Conservation (phyloP, 2,329 filamentous ascomycete genomes). For the Fonsecaea pedrosoi region DNA sequence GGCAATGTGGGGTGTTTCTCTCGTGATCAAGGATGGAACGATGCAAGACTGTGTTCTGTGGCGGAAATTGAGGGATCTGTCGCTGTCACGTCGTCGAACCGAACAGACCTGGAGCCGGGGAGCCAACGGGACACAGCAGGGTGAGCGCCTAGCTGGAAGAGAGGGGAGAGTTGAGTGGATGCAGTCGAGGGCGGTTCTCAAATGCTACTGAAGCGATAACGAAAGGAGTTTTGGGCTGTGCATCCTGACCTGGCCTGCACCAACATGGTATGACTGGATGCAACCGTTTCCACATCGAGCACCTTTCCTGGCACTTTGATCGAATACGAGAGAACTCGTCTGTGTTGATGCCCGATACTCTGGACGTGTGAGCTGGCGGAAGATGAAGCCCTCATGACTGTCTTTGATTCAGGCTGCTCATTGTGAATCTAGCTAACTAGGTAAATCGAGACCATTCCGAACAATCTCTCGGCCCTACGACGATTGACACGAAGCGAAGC, state of each 20-base stretch:
- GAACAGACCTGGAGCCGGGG: background rate
- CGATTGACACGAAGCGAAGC: background rate
- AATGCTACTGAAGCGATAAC: background rate
- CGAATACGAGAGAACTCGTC: background rate
- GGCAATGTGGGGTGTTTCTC: background rate
- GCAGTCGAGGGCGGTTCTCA: background rate
- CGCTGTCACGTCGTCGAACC: background rate
- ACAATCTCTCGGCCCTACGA: background rate
- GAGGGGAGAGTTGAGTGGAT: background rate
- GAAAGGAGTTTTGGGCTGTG: background rate
- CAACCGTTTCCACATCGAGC: background rate
- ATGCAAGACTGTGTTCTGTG: slow-evolving; percentile 6
- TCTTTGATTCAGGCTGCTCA: background rate
- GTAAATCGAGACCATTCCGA: background rate
- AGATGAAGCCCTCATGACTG: background rate
- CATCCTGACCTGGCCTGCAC: background rate
- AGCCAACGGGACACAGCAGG: background rate
- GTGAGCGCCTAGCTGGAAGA: background rate
- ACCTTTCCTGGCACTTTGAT: background rate
- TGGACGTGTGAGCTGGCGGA: background rate
- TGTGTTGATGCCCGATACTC: background rate
- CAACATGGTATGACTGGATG: background rate
- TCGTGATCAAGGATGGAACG: background rate
- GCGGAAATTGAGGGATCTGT: background rate
- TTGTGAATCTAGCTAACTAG: background rate